Conservation (phyloP, 148 eudicot species). For the Polygonum maritimum region DNA sequence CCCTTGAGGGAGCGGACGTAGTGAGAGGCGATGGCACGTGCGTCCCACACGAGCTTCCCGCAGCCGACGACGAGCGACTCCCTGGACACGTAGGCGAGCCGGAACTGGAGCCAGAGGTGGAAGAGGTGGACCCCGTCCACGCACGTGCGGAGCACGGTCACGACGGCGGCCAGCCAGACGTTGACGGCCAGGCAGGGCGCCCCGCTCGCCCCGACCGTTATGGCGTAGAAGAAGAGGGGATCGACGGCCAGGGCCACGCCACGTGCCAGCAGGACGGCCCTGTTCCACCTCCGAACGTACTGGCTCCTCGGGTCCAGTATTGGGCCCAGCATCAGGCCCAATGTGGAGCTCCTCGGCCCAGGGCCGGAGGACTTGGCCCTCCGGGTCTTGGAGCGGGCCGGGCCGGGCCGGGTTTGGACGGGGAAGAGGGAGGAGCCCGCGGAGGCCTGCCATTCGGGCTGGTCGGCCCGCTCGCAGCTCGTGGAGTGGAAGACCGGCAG, state of each 20-base stretch:
- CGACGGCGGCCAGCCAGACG: constrained; percentile 48
- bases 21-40: constrained; percentile 63
- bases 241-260: constrained; percentile 74
- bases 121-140: constrained; percentile 62
- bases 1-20: constrained; percentile 60
- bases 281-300: constrained; percentile 61
- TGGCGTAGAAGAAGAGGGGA: constrained; percentile 80
- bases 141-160: constrained; percentile 48
- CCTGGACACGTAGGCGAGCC: constrained; percentile 82
- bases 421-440: constrained; percentile 83
- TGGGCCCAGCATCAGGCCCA: constrained; percentile 26
- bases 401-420: constrained; percentile 19
- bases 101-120: constrained; percentile 85
- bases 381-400: not conserved
- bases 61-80: constrained; percentile 95
- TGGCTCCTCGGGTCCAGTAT: constrained; percentile 72
- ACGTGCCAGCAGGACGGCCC: constrained; percentile 60
- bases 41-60: constrained; percentile 96
- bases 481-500: constrained; percentile 91
- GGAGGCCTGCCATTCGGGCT: constrained; percentile 79
- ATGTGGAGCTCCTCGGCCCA: not conserved
- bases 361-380: not conserved
- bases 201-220: constrained; percentile 59
- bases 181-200: constrained; percentile 72
- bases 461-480: constrained; percentile 70